phyloP scores from a whole-genome alignment of 345 rosid genomes.

The Populus alba region DNA sequence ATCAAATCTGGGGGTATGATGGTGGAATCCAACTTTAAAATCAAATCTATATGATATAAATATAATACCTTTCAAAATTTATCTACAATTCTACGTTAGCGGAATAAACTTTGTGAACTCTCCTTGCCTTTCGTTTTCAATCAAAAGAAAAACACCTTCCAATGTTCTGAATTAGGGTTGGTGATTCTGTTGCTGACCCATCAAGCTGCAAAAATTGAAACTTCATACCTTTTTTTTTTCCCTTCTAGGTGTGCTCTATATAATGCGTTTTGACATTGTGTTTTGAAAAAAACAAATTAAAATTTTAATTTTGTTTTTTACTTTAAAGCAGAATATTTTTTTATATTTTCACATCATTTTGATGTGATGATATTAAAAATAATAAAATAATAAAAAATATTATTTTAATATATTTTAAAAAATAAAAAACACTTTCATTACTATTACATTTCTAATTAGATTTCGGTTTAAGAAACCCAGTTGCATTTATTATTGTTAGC shows the following conservation, averaged over 20 bases:
- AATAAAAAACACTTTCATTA: too few relatives aligned
- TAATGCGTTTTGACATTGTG: too few relatives aligned
- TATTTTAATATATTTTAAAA: too few relatives aligned
- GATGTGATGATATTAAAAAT: too few relatives aligned
- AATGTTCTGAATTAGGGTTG: background rate
- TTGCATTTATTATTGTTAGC: background rate
- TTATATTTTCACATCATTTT: too few relatives aligned
- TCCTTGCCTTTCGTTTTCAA: background rate
- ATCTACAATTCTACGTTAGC: background rate
- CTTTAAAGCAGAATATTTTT: too few relatives aligned
- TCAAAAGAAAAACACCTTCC: background rate
- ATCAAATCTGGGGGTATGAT: background rate
- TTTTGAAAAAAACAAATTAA: too few relatives aligned
- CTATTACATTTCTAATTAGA: background rate
- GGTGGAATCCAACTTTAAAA: slow-evolving; percentile 17
- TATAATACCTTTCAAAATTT: background rate
- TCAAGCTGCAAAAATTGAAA: too few relatives aligned
- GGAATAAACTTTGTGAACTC: background rate
- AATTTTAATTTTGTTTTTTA: too few relatives aligned
- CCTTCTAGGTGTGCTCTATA: too few relatives aligned
- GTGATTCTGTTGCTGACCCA: background rate
- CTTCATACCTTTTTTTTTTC: too few relatives aligned
- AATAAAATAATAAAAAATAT: too few relatives aligned
- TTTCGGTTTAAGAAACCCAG: background rate
- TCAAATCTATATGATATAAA: background rate